Evolutionary conservation across 106 monocot species (phyloP), one percentile per base, ranked within the genome.

Genomic region (Dactylorhiza incarnata): DNA sequence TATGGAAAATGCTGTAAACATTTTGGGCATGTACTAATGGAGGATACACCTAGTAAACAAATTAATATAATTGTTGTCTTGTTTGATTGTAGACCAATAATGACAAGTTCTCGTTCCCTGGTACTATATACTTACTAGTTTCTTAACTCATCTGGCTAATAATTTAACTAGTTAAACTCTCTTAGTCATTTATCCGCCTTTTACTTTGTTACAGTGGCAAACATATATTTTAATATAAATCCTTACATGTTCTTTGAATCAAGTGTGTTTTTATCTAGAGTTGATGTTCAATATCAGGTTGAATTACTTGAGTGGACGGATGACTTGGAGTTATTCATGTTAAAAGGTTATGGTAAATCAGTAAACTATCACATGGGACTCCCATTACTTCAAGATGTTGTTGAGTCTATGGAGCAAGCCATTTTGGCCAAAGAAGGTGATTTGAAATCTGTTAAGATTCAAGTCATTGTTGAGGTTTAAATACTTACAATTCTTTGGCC

Each of bases 301-400:
- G 81, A 71, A 54, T 83, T 94, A 71, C 97, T 99, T 24, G 97
- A 94, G 80, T 99, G 97, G 97, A 94, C 91, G 19, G 97, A 99
- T 89, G 97, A 99, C 76, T 49, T 99, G 73, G 97, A 99, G 77
- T 81, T 77, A 53, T 99, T 99, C 77, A 26, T 91, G 53, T 78
- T 99, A 72, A 99, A 97, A 84, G 94, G 97, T 68, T 99, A 99
- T 86, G 97, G 97, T 69, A 87, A 94, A 78, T 84, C 94, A 43
- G 73, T 99, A 78, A 99, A 99, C 75, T 94, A 99, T 81, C 90
- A 77, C 71, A 99, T 99, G 94, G 97, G 91, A 75, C 79, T 91
- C 26, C 97, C 97, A 68, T 79, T 99, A 22, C 89, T 99, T 25
- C 76, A 74, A 75, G 97, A 99, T 84, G 87, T 91, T 75, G 48